Conservation (phyloP, 257 asterid species). For the Solanum medicagineum region DNA sequence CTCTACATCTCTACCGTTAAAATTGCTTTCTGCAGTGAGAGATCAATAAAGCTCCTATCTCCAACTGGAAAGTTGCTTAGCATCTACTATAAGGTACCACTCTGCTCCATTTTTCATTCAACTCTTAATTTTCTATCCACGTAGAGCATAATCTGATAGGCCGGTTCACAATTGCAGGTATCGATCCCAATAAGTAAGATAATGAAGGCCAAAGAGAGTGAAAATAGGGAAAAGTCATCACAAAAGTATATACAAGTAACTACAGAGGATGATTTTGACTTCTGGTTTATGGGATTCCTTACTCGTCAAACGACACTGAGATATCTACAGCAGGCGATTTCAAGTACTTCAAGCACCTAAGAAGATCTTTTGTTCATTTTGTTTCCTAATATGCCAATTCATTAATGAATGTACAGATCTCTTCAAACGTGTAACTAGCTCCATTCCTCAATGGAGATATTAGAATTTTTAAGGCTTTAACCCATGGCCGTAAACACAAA, state of each 20-base stretch:
- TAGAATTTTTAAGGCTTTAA: neutral
- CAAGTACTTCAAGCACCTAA: neutral
- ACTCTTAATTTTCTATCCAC: neutral
- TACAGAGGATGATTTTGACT: slow-evolving; percentile 3
- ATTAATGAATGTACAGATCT: neutral
- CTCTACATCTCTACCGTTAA: neutral
- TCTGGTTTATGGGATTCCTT: neutral
- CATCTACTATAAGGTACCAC: neutral
- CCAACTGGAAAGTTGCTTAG: neutral
- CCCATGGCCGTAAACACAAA: neutral
- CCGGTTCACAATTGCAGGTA: slow-evolving; percentile 1
- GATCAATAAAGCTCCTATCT: neutral
- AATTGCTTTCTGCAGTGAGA: neutral
- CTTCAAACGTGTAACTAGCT: neutral
- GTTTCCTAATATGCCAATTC: neutral
- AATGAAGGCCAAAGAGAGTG: slow-evolving; percentile 16
- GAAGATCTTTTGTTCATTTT: neutral
- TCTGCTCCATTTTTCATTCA: neutral
- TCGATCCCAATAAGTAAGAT: slow-evolving; percentile 22
- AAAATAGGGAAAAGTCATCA: slow-evolving; percentile 13
- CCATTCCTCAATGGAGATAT: neutral
- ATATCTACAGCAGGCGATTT: neutral
- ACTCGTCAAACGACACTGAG: neutral
- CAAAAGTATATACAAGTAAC: slow-evolving; percentile 29
- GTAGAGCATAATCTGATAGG: neutral